Evolutionary conservation across 495 filamentous ascomycete genomes (phyloP), one percentile per base, ranked within the genome.

Genomic region (Staphylotrichum tortipilum): DNA sequence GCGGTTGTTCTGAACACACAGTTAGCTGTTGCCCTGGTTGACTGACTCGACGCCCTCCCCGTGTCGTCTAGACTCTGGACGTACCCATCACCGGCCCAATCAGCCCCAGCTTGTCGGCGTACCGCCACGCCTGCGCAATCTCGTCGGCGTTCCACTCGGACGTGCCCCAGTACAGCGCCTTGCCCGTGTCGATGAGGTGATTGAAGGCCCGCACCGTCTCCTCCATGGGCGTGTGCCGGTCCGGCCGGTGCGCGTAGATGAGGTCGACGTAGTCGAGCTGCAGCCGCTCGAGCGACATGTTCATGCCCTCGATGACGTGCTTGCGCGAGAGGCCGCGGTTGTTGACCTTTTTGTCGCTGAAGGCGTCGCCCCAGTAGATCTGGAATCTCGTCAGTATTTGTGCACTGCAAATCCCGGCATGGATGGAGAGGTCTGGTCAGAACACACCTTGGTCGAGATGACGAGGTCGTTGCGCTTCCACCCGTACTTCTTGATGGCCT

Each of bases 201-300:
- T 88, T 86, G 73, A 89, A 88, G 24, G 76, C 84, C 28, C 85
- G 78, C 12, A 88, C 85, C 11, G 75, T 75, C 59, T 89, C 85
- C 60, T 88, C 83, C 76, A 88, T 88, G 0, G 85, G 84, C 0
- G 84, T 88, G 40, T 77, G 66, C 4, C 81, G 74, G 64, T 88
- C 85, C 3, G 85, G 81, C 10, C 85, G 78, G 61, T 89, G 85
- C 0, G 84, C 84, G 55, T 85, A 86, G 45, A 89, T 74, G 17
- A 88, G 70, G 57, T 89, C 85, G 52, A 89, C 78, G 47, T 78
- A 80, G 30, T 80, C 75, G 3, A 88, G 75, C 38, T 81, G 74
- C 17, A 89, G 67, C 2, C 85, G 72, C 53, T 77, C 53, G 11
- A 88, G 74, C 0, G 78, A 80, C n/a, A 70, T 68, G 10, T 72